Evolutionary conservation across 2,329 filamentous ascomycete species (phyloP).

Genomic region (Cytospora schulzeri): DNA sequence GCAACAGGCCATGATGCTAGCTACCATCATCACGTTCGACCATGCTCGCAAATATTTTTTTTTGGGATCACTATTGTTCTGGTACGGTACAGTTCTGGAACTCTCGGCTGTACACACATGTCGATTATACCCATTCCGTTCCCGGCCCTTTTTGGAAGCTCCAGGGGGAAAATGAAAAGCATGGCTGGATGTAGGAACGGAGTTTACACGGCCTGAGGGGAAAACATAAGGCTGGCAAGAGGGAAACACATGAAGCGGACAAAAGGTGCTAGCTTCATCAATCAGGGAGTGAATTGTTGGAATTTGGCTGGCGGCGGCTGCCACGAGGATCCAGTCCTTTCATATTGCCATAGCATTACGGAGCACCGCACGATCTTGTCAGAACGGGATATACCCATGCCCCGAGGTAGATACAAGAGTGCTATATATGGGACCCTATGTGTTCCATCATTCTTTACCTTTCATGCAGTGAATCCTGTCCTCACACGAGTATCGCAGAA

Average conservation of each 20-base stretch:
- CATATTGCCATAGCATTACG: not conserved
- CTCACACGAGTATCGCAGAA: not conserved
- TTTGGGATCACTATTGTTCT: not conserved
- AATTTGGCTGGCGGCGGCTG: not conserved
- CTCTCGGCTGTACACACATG: not conserved
- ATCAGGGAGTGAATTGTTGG: not conserved
- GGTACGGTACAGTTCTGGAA: not conserved
- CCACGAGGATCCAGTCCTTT: not conserved
- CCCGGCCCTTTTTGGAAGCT: not conserved
- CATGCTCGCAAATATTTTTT: not conserved
- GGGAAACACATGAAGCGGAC: not conserved
- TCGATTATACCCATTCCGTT: not conserved
- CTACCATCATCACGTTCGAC: not conserved
- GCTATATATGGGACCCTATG: not conserved
- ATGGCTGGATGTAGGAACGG: not conserved
- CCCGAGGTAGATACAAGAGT: not conserved
- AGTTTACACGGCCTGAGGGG: not conserved
- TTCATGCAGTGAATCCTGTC: not conserved
- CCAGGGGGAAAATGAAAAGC: not conserved
- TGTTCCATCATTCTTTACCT: not conserved
- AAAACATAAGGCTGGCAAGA: not conserved
- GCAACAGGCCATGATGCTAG: not conserved
- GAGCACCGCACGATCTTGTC: not conserved
- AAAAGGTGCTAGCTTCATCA: not conserved
- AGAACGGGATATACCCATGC: not conserved